These are phyloP conservation scores for Kodamaea fungicola DNA, from an alignment of 1,139 yeast genomes.

Conservation along the genomic window DNA sequence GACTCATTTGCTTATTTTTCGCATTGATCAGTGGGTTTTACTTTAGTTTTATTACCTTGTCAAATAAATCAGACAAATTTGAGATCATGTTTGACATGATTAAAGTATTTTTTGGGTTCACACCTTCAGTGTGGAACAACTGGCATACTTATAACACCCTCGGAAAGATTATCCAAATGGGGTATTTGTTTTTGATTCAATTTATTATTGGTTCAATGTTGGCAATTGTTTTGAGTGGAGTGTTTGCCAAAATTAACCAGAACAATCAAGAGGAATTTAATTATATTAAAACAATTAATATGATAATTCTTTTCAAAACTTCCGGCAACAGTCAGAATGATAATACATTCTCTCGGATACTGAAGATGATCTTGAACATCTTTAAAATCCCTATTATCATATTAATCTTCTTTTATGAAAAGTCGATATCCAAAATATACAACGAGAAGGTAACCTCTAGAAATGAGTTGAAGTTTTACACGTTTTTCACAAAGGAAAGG, in stretches of 20 bases:
- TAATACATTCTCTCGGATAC: not conserved
- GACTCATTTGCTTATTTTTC: conserved; percentile 49
- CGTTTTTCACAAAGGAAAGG: conserved; percentile 29
- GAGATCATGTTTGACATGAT: conserved; percentile 55
- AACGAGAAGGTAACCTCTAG: conserved; percentile 10
- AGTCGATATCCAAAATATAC: conserved; percentile 18
- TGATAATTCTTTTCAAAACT: conserved; percentile 29
- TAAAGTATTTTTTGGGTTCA: conserved; percentile 57
- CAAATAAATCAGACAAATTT: conserved; percentile 34
- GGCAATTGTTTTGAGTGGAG: conserved; percentile 53
- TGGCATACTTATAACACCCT: conserved; percentile 51
- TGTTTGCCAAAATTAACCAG: conserved; percentile 37
- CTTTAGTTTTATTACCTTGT: conserved; percentile 53
- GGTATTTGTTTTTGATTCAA: conserved; percentile 55
- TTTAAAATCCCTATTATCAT: conserved; percentile 35
- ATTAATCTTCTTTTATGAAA: conserved; percentile 32
- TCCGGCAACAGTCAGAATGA: conserved; percentile 1
- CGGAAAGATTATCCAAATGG: conserved; percentile 49
- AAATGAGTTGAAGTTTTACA: conserved; percentile 30
- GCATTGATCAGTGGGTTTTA: conserved; percentile 58
- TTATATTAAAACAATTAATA: conserved; percentile 38
- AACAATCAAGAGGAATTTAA: conserved; percentile 42
- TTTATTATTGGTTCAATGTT: conserved; percentile 57
- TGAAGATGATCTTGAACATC: conserved; percentile 15
- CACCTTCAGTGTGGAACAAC: conserved; percentile 63